Conservation (phyloP, 441 rosid species). For the Brassica balearica region DNA sequence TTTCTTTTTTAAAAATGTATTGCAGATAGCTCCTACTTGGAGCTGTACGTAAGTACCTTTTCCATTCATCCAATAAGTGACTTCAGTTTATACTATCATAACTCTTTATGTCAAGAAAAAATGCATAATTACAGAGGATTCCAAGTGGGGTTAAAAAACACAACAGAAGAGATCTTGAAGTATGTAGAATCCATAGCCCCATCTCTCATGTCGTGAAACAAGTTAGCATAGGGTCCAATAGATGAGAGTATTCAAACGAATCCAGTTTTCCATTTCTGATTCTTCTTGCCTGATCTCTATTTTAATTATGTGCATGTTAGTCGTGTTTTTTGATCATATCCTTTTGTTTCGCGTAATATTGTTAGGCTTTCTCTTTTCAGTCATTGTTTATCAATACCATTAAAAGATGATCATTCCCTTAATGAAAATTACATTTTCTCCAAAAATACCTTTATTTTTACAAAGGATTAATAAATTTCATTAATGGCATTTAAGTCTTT, state of each 20-base stretch:
- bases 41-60: background rate
- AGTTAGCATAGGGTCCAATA: background rate
- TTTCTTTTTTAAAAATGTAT: no score
- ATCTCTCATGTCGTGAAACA: background rate
- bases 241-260: background rate
- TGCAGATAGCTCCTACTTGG: no score
- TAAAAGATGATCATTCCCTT: no score
- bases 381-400: no score
- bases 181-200: background rate
- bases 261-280: background rate
- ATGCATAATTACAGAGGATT: no score
- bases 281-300: background rate
- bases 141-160: background rate
- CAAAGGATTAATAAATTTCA: no score
- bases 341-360: no score
- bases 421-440: no score
- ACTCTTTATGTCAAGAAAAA: background rate
- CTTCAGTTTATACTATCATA: background rate
- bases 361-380: no score
- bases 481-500: no score
- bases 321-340: background rate
- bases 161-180: background rate
- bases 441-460: no score
- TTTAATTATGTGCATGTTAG: background rate
- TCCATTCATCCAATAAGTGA: background rate